A percentile compares a stretch with the other conserved stretches of the same genome.
Conservation (phyloP, 345 rosid species). For the Orychophragmus violaceus region DNA sequence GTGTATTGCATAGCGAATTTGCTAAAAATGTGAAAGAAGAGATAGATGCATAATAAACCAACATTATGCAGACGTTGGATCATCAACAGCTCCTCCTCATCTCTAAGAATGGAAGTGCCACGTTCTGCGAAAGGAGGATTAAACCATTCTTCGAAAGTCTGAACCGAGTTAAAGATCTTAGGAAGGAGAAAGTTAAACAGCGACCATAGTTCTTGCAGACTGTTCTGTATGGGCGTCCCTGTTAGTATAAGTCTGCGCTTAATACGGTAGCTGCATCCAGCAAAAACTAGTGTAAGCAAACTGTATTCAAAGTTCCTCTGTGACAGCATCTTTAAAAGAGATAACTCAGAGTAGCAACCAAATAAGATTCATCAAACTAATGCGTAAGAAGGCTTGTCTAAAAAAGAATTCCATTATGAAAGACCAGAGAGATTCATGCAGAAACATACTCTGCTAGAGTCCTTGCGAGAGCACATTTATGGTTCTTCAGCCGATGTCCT, state of each 20-base stretch:
- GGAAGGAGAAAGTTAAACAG: constrained; percentile 98
- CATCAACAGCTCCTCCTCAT: constrained; percentile 87
- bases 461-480: constrained; percentile 82
- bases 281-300: too few species aligned
- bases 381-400: too few species aligned
- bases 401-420: too few species aligned
- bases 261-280: constrained; percentile 71
- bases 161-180: constrained; percentile 81
- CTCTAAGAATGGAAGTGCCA: constrained; percentile 72
- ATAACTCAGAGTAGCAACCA: too few species aligned
- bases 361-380: too few species aligned
- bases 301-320: too few species aligned
- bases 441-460: too few species aligned
- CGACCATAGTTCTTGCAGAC: constrained; percentile 96
- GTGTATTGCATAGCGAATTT: constrained; percentile 1
- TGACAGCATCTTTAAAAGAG: too few species aligned
- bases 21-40: constrained; percentile 1
- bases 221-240: constrained; percentile 98
- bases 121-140: constrained; percentile 98
- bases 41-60: too few species aligned
- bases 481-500: constrained; percentile 98
- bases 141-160: constrained; percentile 97
- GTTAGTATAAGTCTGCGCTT: constrained; percentile 91
- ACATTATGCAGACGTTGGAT: constrained; percentile 97
- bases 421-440: too few species aligned